Base-by-base conservation (phyloP, 257 asterid genomes). In the Striga asiatica region DNA sequence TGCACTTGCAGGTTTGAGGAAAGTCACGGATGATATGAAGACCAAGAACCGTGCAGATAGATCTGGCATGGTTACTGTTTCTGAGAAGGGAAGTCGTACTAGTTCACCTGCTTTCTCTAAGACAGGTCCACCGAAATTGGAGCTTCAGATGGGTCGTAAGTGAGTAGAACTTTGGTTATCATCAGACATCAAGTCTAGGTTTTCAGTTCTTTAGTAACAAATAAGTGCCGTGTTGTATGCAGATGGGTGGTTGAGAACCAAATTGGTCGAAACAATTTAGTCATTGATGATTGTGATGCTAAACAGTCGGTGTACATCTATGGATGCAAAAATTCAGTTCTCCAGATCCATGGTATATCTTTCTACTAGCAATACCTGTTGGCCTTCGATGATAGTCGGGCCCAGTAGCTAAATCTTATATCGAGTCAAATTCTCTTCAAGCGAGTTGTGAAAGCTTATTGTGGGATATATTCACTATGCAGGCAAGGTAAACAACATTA, bases 141-240 rank as follows among this genome's bases (percentile, higher is more conserved):
- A 92, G 79, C 97, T 88, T 70, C 97, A 84, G 73, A 84, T 92
- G 99, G 99, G 99, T 77, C 95, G 99, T 58, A 92, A 88, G 99
- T 92, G 74, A 82, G 99, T 88, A 58, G 52, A 50, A 29, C 17
- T 28, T 19, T 60, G 22, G 59, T 66, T 41, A 54, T 55, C 57
- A 6, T n/a, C 16, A 1, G 42, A 6, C 29, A 53, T 39, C 37
- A 43, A 22, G 61, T 60, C 58, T 57, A 34, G 38, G 32, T 49
- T 55, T 57, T 50, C 23, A 59, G 48, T 56, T 37, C 14, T 59
- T 49, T 31, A n/a, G n/a, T n/a, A 46, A 24, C 62, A 68, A 25
- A 46, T 48, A 35, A 50, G 42, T 56, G 58, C 58, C 58, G 17
- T 67, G 50, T 62, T 53, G 27, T 24, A 2, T 67, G 67, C 85